Evolutionary conservation across 2,329 filamentous ascomycete genomes (phyloP).

Genomic region (Zymoseptoria passerinii): DNA sequence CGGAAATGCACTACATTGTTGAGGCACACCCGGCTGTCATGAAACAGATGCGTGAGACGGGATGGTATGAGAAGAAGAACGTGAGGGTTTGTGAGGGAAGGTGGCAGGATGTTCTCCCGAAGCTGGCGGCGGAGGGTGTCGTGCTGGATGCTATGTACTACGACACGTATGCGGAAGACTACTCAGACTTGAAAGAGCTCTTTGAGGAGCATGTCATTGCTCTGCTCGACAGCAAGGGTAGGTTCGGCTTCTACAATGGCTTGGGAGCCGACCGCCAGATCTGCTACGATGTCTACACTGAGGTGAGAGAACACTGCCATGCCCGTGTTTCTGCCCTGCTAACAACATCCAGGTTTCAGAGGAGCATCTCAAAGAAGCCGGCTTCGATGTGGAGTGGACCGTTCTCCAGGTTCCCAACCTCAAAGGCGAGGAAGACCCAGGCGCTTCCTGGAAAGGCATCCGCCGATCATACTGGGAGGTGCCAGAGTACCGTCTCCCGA

Average conservation of each 20-base stretch:
- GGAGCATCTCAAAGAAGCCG: conserved; percentile 81
- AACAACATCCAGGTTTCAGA: conserved; percentile 52
- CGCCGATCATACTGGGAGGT: conserved; percentile 84
- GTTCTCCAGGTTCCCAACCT: conserved; percentile 67
- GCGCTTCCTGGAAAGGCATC: conserved; percentile 65
- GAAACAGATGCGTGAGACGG: conserved; percentile 37
- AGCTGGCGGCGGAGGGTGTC: conserved; percentile 36
- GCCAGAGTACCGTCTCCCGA: conserved; percentile 65
- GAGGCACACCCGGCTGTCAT: conserved; percentile 45
- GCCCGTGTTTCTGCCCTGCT: too few species aligned
- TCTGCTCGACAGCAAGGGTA: conserved; percentile 54
- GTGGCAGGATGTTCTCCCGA: conserved; percentile 43
- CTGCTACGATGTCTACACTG: conserved; percentile 93
- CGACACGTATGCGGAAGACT: conserved; percentile 95
- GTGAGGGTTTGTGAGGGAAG: conserved; percentile 42
- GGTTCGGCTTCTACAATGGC: conserved; percentile 60
- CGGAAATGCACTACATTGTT: conserved; percentile 42
- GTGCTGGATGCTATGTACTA: conserved; percentile 65
- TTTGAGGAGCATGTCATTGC: conserved; percentile 81
- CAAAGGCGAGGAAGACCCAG: conserved; percentile 55
- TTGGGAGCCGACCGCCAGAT: conserved; percentile 85
- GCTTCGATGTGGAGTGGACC: conserved; percentile 81
- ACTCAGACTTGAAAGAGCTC: conserved; percentile 73
- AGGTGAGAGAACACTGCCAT: conserved; percentile 26
- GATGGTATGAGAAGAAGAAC: conserved; percentile 42